These are phyloP conservation scores for Quercus bicolor DNA, from an alignment of 306 rosid species.

Conservation along the genomic window DNA sequence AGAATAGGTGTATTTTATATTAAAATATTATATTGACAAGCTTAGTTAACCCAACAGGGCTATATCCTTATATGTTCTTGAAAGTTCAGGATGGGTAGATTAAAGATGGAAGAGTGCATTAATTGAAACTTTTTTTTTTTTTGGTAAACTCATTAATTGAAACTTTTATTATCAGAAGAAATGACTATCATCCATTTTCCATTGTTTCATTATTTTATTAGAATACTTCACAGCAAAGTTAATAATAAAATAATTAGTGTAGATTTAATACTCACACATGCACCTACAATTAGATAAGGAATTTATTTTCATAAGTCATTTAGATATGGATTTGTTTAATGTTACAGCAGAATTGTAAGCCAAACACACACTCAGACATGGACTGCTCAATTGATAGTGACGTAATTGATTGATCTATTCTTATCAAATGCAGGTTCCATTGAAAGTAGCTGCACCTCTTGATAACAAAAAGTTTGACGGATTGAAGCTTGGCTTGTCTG, in stretches of 20 bases:
- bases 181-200: neutral
- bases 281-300: neutral
- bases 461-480: slow-evolving; percentile 49
- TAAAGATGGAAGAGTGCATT: neutral
- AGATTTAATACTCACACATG: neutral
- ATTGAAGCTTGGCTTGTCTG: slow-evolving; percentile 54
- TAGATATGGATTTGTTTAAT: neutral
- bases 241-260: neutral
- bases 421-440: slow-evolving; percentile 51
- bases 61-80: neutral
- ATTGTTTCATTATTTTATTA: neutral
- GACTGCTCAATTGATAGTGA: neutral
- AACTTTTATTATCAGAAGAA: neutral
- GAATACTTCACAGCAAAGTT: neutral
- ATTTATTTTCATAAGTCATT: neutral
- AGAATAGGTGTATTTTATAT: neutral
- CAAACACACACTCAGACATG: no score
- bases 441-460: slow-evolving; percentile 45
- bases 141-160: neutral
- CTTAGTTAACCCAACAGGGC: neutral
- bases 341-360: neutral
- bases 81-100: neutral
- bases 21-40: neutral
- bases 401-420: slow-evolving; percentile 14
- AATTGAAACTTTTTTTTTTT: neutral